Evolutionary conservation across 2,329 filamentous ascomycete genomes (phyloP).

Genomic region (Periconia digitata): DNA sequence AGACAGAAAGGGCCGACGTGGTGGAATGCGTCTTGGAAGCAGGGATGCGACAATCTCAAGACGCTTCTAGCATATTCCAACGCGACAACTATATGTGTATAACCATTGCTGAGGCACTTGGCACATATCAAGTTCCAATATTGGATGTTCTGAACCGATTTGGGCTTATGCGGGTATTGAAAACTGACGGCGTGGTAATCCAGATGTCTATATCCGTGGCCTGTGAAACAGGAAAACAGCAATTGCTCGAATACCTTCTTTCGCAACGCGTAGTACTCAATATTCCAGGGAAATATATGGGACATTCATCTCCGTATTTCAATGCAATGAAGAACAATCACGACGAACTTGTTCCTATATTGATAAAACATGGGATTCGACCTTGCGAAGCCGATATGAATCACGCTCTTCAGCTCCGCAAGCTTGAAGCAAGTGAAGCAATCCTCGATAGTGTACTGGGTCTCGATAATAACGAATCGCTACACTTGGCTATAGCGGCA

Average conservation of each 20-base stretch:
- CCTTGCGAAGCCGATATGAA: neutral
- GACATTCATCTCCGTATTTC: neutral
- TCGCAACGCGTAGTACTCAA: neutral
- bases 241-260: neutral
- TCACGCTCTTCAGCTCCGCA: neutral
- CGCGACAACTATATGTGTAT: neutral
- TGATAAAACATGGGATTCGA: neutral
- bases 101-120: neutral
- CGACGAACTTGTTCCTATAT: neutral
- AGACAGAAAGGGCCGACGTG: neutral
- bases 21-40: neutral
- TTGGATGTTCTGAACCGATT: neutral
- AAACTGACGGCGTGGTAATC: neutral
- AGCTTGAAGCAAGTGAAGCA: neutral
- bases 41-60: neutral
- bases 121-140: neutral
- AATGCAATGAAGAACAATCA: neutral
- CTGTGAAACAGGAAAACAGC: conserved; percentile 1
- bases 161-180: neutral
- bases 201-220: neutral
- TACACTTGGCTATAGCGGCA: neutral
- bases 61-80: neutral
- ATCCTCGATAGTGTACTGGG: neutral
- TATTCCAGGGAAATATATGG: neutral
- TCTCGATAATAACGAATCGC: neutral